Evolutionary conservation across 164 flowering plant species (phyloP), one percentile per base, ranked within the genome.

Genomic region (Platanus orientalis): DNA sequence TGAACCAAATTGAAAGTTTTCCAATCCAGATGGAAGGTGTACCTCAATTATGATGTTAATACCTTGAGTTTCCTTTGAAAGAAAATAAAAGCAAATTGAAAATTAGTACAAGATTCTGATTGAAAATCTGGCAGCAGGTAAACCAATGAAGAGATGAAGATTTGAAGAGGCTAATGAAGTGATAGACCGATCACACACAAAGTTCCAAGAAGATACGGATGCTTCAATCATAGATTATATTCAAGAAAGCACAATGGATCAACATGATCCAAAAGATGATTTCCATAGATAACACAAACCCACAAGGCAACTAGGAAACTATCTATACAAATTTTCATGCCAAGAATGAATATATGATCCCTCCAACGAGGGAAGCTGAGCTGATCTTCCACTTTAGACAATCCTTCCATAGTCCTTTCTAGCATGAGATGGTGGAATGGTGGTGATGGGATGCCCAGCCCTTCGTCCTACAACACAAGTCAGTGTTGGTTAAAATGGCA

Each of bases 331-430:
- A 45, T 70, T 71, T 58, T 61, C 65, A 61, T 68, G 67, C 76
- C 80, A 75, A 68, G 19, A 64, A 14, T 62, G 72, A 54, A 73
- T 61, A 57, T 29, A 62, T 53, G 71, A 63, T 24, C 70, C 54
- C 64, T 53, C 59, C 54, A 17, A 21, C 39, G 27, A 32, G 58
- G 44, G 28, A 48, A 63, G 58, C 26, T 58, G 10, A 56, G 56
- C 68, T 47, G 20, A 44, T 55, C 56, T 61, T 59, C 68, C 51
- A 54, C 26, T 23, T 76, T 72, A 84, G 6, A 69, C 45, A 58
- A 86, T 84, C 75, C 84, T 83, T 77, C 86, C 89, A 60, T 69
- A 80, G 69, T 88, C 95, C 71, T 81, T 87, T 74, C 91, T 75
- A 73, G 82, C 85, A 55, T 79, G 86, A 23, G 88, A 76, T 67